phyloP scores from a whole-genome alignment of 768 basidiomycete species.

The Royoungia palumana region DNA sequence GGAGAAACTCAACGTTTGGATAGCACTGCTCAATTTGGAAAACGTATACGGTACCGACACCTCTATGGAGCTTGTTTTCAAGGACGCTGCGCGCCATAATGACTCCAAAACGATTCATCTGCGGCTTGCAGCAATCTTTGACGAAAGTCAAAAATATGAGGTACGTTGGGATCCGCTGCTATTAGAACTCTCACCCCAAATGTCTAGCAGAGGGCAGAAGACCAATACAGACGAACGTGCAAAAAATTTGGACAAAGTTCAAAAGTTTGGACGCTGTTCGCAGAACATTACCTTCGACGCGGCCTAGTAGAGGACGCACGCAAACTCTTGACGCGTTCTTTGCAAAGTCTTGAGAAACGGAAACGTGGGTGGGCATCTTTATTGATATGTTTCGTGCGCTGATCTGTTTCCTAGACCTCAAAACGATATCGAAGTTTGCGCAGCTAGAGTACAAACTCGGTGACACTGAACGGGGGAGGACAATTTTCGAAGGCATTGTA shows the following conservation, averaged over 20 bases:
- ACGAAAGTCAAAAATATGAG: conserved; percentile 77
- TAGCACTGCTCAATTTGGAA: conserved; percentile 92
- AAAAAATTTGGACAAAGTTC: conserved; percentile 95
- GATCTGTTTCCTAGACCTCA: conserved; percentile 60
- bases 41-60: conserved; percentile 88
- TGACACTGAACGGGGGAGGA: conserved; percentile 92
- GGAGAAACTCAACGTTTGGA: conserved; percentile 96
- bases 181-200: background rate
- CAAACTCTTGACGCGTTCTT: conserved; percentile 77
- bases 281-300: conserved; percentile 73
- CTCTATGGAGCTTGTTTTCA: conserved; percentile 76
- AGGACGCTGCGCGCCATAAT: conserved; percentile 84
- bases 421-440: conserved; percentile 93
- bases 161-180: conserved; percentile 38
- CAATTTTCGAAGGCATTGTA: conserved; percentile 93
- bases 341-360: conserved; percentile 89
- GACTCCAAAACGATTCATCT: conserved; percentile 91
- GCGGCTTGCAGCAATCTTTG: conserved; percentile 79
- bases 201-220: conserved; percentile 76
- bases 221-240: conserved; percentile 79
- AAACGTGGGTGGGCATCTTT: conserved; percentile 65
- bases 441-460: conserved; percentile 93
- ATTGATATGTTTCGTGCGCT: background rate
- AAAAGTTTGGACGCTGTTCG: conserved; percentile 90
- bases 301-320: conserved; percentile 78